Conservation (phyloP, 2,329 filamentous ascomycete genomes). For the Dryadomyces quercus-mongolicae region DNA sequence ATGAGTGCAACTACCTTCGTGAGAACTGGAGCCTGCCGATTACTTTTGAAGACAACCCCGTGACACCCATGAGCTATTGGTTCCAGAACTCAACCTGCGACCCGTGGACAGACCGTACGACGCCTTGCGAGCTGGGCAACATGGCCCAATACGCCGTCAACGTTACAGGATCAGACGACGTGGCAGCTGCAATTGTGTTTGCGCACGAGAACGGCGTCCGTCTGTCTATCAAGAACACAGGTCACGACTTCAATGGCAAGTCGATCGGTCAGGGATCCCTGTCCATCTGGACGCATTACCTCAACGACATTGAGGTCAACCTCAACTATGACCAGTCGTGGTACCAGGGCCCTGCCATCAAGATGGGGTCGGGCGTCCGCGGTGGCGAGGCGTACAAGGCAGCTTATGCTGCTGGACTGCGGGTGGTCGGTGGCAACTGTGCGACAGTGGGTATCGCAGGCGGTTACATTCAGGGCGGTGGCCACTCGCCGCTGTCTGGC, state of each 20-base stretch:
- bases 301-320: background rate
- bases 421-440: background rate
- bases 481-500: background rate
- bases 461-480: background rate
- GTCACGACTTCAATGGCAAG: background rate
- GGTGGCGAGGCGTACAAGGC: background rate
- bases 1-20: too few relatives aligned
- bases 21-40: too few relatives aligned
- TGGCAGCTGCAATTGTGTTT: too few relatives aligned
- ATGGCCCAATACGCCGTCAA: too few relatives aligned
- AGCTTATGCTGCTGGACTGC: background rate
- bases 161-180: too few relatives aligned
- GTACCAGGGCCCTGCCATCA: background rate
- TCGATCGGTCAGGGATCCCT: background rate
- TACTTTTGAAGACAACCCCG: too few relatives aligned
- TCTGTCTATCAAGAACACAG: background rate
- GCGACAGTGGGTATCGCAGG: background rate
- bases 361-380: background rate
- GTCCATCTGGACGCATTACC: background rate
- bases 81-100: too few relatives aligned
- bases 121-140: too few relatives aligned
- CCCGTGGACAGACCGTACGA: too few relatives aligned
- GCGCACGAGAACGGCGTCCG: too few relatives aligned
- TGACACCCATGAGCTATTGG: too few relatives aligned
- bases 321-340: background rate